phyloP scores from a whole-genome alignment of 2,329 filamentous ascomycete species.

The Teratosphaeria destructans region DNA sequence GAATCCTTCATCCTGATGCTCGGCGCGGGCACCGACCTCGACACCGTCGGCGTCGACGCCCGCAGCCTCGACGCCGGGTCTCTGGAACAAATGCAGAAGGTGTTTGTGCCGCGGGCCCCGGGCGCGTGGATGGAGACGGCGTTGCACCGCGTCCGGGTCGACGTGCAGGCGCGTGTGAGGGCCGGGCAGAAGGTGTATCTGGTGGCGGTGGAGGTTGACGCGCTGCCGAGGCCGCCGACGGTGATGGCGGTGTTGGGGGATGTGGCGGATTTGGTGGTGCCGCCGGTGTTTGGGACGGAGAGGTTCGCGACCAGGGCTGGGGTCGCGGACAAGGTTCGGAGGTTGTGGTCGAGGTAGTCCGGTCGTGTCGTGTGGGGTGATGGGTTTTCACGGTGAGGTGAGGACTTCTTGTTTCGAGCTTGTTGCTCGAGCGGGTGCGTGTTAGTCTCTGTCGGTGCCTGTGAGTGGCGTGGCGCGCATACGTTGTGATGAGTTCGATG shows the following conservation, averaged over 20 bases:
- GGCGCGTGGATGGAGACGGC: slow-evolving; percentile 2
- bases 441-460: too few species aligned
- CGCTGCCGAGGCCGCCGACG: neutral
- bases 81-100: neutral
- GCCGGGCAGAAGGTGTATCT: slow-evolving; percentile 3
- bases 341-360: neutral
- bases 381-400: too few species aligned
- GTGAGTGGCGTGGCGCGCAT: too few species aligned
- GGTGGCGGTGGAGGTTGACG: neutral
- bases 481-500: too few species aligned
- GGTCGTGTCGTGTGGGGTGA: too few species aligned
- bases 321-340: neutral
- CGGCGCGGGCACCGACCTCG: slow-evolving; percentile 4
- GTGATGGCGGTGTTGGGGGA: neutral
- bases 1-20: slow-evolving; percentile 7
- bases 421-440: too few species aligned
- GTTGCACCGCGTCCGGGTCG: slow-evolving; percentile 1
- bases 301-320: neutral
- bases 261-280: neutral
- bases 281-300: neutral
- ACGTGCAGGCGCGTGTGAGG: neutral
- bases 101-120: neutral
- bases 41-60: slow-evolving; percentile 5
- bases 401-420: too few species aligned
- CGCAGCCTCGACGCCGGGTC: neutral